Conservation (phyloP, 106 monocot species). For the Chionographis japonica region DNA sequence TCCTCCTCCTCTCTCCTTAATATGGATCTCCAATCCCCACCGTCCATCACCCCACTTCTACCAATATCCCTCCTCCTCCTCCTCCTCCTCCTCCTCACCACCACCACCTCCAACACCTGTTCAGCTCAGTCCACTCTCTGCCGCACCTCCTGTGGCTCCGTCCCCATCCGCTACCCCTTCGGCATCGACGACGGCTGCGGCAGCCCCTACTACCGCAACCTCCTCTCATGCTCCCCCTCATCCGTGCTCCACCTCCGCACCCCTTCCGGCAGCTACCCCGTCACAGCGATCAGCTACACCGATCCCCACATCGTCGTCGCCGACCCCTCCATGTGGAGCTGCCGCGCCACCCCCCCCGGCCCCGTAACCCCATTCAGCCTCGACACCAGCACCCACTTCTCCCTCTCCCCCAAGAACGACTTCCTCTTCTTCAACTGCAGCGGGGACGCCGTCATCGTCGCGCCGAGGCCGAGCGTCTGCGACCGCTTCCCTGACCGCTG, state of each 20-base stretch:
- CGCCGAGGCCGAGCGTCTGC: slow-evolving; percentile 53
- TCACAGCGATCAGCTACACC: slow-evolving; percentile 44
- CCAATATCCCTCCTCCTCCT: slow-evolving; percentile 1
- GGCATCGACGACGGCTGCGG: slow-evolving; percentile 72
- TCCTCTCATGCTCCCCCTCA: slow-evolving; percentile 41
- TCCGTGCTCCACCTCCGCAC: slow-evolving; percentile 60
- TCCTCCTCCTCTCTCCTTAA: too few relatives aligned
- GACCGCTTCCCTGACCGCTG: slow-evolving; percentile 74
- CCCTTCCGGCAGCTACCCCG: slow-evolving; percentile 74
- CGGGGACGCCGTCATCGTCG: slow-evolving; percentile 42
- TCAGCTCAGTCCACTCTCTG: slow-evolving; percentile 45
- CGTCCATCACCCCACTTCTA: too few relatives aligned
- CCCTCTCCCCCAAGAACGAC: slow-evolving; percentile 61
- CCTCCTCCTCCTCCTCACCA: slow-evolving; percentile 17
- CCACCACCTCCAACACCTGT: not conserved
- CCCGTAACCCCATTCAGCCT: slow-evolving; percentile 57
- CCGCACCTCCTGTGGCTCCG: slow-evolving; percentile 43
- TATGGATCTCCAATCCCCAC: too few relatives aligned
- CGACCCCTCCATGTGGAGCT: slow-evolving; percentile 78
- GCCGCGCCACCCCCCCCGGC: slow-evolving; percentile 2
- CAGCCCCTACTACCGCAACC: slow-evolving; percentile 56
- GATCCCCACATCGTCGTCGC: slow-evolving; percentile 65
- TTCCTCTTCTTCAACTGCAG: slow-evolving; percentile 89
- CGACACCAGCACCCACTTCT: slow-evolving; percentile 74
- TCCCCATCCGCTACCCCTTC: slow-evolving; percentile 54